These are phyloP conservation scores for Tricholoma saponaceum DNA, from an alignment of 768 basidiomycete genomes.

Conservation along the genomic window DNA sequence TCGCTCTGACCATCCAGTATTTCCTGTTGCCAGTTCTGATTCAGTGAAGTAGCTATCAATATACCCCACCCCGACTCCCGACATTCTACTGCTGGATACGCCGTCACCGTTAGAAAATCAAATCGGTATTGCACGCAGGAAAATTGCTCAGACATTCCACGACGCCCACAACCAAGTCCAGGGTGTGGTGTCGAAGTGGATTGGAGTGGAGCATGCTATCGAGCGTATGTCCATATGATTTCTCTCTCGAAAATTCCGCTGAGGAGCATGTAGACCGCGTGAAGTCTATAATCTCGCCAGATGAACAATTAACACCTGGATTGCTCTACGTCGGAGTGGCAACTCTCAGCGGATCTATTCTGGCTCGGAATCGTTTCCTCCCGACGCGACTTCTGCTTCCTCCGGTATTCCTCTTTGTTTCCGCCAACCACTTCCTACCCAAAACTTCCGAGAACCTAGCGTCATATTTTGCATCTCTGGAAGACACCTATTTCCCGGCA, in stretches of 20 bases:
- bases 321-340: constrained; percentile 87
- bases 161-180: constrained; percentile 68
- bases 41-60: constrained; percentile 65
- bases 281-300: constrained; percentile 73
- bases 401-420: constrained; percentile 63
- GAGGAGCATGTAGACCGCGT: constrained; percentile 56
- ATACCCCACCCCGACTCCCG: constrained; percentile 61
- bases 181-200: constrained; percentile 74
- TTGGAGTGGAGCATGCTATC: constrained; percentile 77
- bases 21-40: background rate
- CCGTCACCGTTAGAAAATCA: constrained; percentile 73
- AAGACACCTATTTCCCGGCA: constrained; percentile 65
- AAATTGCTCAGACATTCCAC: constrained; percentile 49
- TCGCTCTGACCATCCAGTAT: background rate
- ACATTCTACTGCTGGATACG: constrained; percentile 69
- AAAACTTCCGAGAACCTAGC: constrained; percentile 70
- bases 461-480: constrained; percentile 61
- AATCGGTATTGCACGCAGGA: constrained; percentile 66
- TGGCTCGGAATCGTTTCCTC: constrained; percentile 74
- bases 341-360: constrained; percentile 82
- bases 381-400: constrained; percentile 72
- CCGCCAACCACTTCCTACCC: constrained; percentile 84
- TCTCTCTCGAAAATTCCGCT: background rate
- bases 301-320: constrained; percentile 87
- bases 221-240: constrained; percentile 61